Evolutionary conservation across 2,329 filamentous ascomycete species (phyloP).

Genomic region (Claviceps citrina): DNA sequence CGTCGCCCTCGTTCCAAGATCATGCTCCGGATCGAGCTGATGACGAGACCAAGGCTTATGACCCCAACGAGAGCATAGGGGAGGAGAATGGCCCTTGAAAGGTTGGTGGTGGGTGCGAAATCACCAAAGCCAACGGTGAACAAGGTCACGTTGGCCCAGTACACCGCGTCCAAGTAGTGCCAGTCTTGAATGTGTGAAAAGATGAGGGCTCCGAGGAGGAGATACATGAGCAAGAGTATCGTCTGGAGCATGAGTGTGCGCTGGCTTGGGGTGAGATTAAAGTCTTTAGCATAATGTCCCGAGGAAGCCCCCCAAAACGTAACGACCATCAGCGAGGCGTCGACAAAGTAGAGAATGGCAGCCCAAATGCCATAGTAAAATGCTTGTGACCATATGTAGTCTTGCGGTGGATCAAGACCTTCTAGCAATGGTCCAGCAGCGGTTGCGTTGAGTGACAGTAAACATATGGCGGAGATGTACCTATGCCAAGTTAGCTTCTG

Average conservation of each 20-base stretch:
- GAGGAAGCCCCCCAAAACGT: slow-evolving; percentile 64
- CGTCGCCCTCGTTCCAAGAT: slow-evolving; percentile 42
- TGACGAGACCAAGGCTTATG: slow-evolving; percentile 70
- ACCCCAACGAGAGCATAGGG: slow-evolving; percentile 74
- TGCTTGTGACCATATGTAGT: slow-evolving; percentile 59
- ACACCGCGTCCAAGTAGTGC: slow-evolving; percentile 62
- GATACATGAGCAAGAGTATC: slow-evolving; percentile 68
- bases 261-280: slow-evolving; percentile 63
- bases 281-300: slow-evolving; percentile 61
- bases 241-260: slow-evolving; percentile 83
- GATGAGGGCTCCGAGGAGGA: slow-evolving; percentile 60
- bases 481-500: slow-evolving; percentile 11
- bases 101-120: slow-evolving; percentile 28
- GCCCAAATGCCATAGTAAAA: slow-evolving; percentile 79
- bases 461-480: slow-evolving; percentile 46
- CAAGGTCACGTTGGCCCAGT: slow-evolving; percentile 61
- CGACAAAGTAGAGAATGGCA: slow-evolving; percentile 63
- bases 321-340: slow-evolving; percentile 58
- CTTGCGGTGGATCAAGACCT: slow-evolving; percentile 22
- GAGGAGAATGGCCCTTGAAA: slow-evolving; percentile 58
- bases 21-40: slow-evolving; percentile 59
- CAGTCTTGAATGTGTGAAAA: slow-evolving; percentile 61
- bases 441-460: slow-evolving; percentile 51
- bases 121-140: slow-evolving; percentile 53
- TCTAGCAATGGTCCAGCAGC: slow-evolving; percentile 40